These are phyloP conservation scores for Syzygium aqueum DNA, from an alignment of 345 rosid species.

Conservation along the genomic window DNA sequence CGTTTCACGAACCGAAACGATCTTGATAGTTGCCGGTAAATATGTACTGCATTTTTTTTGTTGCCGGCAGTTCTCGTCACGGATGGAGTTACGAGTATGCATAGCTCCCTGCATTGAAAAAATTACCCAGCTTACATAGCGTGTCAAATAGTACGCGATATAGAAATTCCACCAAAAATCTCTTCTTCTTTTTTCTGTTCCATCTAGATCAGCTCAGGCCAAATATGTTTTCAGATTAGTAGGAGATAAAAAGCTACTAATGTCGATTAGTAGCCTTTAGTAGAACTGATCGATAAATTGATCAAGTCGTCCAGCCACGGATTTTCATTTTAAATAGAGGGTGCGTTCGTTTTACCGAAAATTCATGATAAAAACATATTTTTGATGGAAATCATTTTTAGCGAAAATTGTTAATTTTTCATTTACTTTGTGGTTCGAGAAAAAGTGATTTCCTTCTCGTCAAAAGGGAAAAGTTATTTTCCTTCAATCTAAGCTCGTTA, in stretches of 20 bases:
- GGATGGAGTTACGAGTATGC: background rate
- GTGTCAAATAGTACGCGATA: background rate
- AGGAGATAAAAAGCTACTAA: background rate
- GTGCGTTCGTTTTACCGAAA: background rate
- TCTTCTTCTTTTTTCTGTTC: background rate
- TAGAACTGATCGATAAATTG: background rate
- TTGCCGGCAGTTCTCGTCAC: accelerated
- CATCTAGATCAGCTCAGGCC: background rate
- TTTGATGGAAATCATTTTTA: background rate
- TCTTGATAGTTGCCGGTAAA: background rate
- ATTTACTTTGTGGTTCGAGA: background rate
- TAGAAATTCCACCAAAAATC: background rate
- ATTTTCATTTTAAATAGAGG: background rate
- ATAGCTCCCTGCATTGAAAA: accelerated
- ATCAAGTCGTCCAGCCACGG: background rate
- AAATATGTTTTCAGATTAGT: background rate
- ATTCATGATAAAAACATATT: background rate
- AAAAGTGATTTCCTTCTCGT: background rate
- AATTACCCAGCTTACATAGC: background rate
- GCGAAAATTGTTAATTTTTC: background rate
- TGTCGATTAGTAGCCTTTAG: background rate
- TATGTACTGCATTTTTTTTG: background rate
- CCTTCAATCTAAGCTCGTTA: background rate
- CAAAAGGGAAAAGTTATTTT: background rate
- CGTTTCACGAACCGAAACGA: background rate